Percentiles rank a stretch among this genome's conserved stretches.
Conservation (phyloP, 2,329 filamentous ascomycete species). For the Aureobasidium subglaciale region DNA sequence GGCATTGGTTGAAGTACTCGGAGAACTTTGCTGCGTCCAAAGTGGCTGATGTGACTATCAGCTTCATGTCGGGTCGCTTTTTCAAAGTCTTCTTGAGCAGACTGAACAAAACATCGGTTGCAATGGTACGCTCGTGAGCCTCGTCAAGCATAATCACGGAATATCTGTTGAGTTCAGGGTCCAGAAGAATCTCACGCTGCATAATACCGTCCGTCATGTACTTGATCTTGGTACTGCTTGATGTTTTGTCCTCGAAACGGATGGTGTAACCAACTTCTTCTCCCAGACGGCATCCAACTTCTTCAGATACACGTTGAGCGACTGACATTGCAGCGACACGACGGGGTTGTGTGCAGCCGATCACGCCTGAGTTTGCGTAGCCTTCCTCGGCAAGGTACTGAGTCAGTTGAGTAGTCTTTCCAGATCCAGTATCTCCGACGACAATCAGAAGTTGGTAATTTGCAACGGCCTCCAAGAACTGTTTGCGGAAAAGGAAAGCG, state of each 20-base stretch:
- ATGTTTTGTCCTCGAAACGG: conserved; percentile 92
- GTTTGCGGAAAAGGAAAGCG: conserved; percentile 79
- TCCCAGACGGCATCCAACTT: conserved; percentile 85
- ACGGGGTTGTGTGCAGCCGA: conserved; percentile 93
- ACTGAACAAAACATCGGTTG: conserved; percentile 91
- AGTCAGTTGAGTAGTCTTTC: conserved; percentile 93
- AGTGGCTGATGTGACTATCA: conserved; percentile 95
- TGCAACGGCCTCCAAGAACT: conserved; percentile 77
- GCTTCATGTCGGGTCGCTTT: conserved; percentile 75
- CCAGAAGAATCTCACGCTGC: conserved; percentile 86
- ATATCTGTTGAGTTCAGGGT: conserved; percentile 81
- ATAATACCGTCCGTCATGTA: conserved; percentile 99
- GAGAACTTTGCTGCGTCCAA: conserved; percentile 97
- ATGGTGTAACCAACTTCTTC: conserved; percentile 96
- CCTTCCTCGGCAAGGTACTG: conserved; percentile 92
- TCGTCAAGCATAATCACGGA: conserved; percentile 98
- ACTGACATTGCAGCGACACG: conserved; percentile 98
- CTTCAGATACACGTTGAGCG: conserved; percentile 90
- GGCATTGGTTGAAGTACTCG: conserved; percentile 88
- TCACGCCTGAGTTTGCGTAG: conserved; percentile 78
- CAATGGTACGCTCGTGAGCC: conserved; percentile 92
- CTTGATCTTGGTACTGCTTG: conserved; percentile 84
- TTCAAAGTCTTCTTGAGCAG: conserved; percentile 89
- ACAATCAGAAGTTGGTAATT: conserved; percentile 92
- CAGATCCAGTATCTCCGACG: conserved; percentile 92